Evolutionary conservation across 2,329 filamentous ascomycete species (phyloP), one percentile per base, ranked within the genome.

Genomic region (Ophiostoma pallidulum): DNA sequence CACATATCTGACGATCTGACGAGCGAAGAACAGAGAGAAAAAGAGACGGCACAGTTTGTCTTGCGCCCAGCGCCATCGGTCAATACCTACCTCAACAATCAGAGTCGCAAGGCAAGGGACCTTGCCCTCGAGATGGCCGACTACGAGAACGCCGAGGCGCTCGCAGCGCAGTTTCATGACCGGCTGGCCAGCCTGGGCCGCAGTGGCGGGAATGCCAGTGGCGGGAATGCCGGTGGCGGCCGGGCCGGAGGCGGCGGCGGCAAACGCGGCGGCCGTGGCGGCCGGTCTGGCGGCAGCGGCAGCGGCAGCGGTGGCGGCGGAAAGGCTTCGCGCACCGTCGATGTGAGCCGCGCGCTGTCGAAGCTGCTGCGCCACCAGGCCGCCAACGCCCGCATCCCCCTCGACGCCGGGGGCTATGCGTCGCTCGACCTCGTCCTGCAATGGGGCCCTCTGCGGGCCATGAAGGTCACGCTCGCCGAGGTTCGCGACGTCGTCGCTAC

Each of bases 401-500:
- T 82, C 8, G 78, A 83, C 57, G 63, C 56, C 2, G 77, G 79
- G 58, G 80, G 80, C 0, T 83, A 68, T 59, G 79, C 77, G 36
- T 65, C 69, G 38, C 60, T 82, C 48, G 72, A 78, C 54, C 63
- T 66, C 49, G 79, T 82, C 60, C 65, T 80, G 37, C 63, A 66
- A 51, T 80, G 73, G 69, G 69, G 66, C 0, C 73, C 75, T 8
- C 57, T 96, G 47, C 78, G 77, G 53, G 78, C 77, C 4, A 72
- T 94, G 9, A 73, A 85, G 52, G 77, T 84, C n/a, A 85, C 83
- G 0, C 76, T 95, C 49, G 67, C 72, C 3, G 91, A 96, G 55
- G 73, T 98, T 53, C 71, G 77, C 46, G 63, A 72, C 9, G 74
- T 83, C 14, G 89, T 96, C 12, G 65, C 70, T 13, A 75, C 76